A percentile compares a stretch with the other conserved stretches of the same genome.
Evolutionary conservation across 2,329 filamentous ascomycete genomes (phyloP).

Genomic region (Coniella lustricola): DNA sequence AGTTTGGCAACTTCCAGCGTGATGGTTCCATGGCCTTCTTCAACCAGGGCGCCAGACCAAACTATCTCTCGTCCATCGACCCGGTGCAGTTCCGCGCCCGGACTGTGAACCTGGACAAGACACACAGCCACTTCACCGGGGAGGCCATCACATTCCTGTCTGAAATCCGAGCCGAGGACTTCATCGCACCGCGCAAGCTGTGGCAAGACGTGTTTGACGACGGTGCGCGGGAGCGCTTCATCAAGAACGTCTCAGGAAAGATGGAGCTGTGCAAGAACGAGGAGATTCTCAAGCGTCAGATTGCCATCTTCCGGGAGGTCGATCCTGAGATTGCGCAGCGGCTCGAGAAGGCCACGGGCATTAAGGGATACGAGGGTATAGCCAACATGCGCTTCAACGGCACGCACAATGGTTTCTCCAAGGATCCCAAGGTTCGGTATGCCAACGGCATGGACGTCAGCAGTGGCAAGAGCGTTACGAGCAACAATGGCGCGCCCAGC

Average conservation of each 20-base stretch:
- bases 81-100: slow-evolving; percentile 29
- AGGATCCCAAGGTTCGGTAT: slow-evolving; percentile 34
- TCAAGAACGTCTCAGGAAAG: slow-evolving; percentile 54
- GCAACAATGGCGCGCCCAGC: slow-evolving; percentile 12
- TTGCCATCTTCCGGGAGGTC: slow-evolving; percentile 58
- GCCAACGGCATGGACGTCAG: slow-evolving; percentile 41
- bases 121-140: slow-evolving; percentile 32
- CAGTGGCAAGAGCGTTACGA: slow-evolving; percentile 1
- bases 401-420: slow-evolving; percentile 54
- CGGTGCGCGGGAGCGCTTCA: slow-evolving; percentile 48
- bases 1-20: slow-evolving; percentile 58
- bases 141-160: slow-evolving; percentile 32
- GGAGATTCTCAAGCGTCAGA: slow-evolving; percentile 57
- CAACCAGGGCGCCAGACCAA: slow-evolving; percentile 54
- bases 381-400: slow-evolving; percentile 50
- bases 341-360: slow-evolving; percentile 55
- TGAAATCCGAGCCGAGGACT: slow-evolving; percentile 32
- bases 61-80: slow-evolving; percentile 37
- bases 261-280: slow-evolving; percentile 51
- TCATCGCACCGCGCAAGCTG: slow-evolving; percentile 44
- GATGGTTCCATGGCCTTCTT: slow-evolving; percentile 67
- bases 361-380: slow-evolving; percentile 52
- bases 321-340: slow-evolving; percentile 49
- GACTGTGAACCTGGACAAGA: slow-evolving; percentile 30
- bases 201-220: slow-evolving; percentile 59